These are phyloP conservation scores for Francoa sonchifolia DNA, from an alignment of 441 rosid species.

Conservation along the genomic window DNA sequence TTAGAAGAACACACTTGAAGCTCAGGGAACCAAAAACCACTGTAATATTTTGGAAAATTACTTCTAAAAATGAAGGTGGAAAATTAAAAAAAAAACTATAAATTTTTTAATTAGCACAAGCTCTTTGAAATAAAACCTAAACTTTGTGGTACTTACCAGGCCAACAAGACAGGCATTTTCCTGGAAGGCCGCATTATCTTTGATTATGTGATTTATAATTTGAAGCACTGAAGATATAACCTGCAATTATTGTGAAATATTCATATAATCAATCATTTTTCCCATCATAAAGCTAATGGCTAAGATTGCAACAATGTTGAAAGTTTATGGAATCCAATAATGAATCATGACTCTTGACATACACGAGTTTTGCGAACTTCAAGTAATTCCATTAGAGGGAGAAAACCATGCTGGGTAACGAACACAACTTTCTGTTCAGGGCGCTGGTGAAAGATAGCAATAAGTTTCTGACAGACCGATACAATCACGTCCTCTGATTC, in stretches of 20 bases:
- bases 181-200: conserved; percentile 75
- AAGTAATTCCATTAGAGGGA: conserved; percentile 82
- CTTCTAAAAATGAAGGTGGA: too few relatives aligned
- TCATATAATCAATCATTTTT: conserved; percentile 6
- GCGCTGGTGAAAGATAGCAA: conserved; percentile 70
- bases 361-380: conserved; percentile 75
- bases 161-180: conserved; percentile 99
- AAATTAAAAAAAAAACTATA: too few relatives aligned
- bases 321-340: too few relatives aligned
- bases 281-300: conserved; percentile 4
- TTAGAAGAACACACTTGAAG: too few relatives aligned
- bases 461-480: conserved; percentile 75
- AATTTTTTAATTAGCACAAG: too few relatives aligned
- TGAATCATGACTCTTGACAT: conserved; percentile 27
- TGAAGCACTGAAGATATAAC: conserved; percentile 80
- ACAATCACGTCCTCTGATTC: conserved; percentile 83
- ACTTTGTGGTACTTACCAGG: conserved; percentile 51
- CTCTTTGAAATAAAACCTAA: too few relatives aligned
- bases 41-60: too few relatives aligned
- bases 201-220: conserved; percentile 72
- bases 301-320: too few relatives aligned
- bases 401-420: conserved; percentile 84
- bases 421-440: conserved; percentile 80
- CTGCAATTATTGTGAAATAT: conserved; percentile 30
- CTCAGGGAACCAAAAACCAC: too few relatives aligned